Evolutionary conservation across 495 filamentous ascomycete species (phyloP).

Genomic region (Cladorrhinum samala): DNA sequence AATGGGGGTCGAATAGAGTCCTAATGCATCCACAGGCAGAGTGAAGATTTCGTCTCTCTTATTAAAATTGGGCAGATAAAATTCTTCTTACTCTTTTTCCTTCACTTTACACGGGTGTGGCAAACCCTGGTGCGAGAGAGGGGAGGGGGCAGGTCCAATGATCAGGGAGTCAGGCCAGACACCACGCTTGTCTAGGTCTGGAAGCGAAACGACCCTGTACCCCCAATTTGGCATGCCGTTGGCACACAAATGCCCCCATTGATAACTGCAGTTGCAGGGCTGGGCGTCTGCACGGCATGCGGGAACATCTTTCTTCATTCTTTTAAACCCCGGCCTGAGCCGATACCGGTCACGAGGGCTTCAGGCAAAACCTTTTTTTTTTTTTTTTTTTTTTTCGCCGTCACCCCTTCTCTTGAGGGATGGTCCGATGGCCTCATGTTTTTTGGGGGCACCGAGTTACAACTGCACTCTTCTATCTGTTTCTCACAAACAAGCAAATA

Average conservation of each 20-base stretch:
- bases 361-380: no score
- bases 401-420: no score
- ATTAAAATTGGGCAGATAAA: no score
- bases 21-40: background rate
- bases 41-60: background rate
- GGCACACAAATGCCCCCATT: background rate
- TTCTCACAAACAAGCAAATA: no score
- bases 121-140: conserved; percentile 1
- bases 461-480: no score
- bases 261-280: background rate
- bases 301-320: background rate
- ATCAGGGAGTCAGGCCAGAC: background rate
- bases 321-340: background rate
- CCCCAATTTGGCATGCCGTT: conserved; percentile 4
- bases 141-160: background rate
- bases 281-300: no score
- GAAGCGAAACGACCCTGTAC: background rate
- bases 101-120: background rate
- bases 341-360: background rate
- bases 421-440: no score
- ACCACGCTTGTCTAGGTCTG: background rate
- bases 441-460: no score
- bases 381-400: background rate
- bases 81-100: background rate
- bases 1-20: no score